phyloP scores from a whole-genome alignment of 2,329 filamentous ascomycete genomes.

The Hypoxylon sp. region DNA sequence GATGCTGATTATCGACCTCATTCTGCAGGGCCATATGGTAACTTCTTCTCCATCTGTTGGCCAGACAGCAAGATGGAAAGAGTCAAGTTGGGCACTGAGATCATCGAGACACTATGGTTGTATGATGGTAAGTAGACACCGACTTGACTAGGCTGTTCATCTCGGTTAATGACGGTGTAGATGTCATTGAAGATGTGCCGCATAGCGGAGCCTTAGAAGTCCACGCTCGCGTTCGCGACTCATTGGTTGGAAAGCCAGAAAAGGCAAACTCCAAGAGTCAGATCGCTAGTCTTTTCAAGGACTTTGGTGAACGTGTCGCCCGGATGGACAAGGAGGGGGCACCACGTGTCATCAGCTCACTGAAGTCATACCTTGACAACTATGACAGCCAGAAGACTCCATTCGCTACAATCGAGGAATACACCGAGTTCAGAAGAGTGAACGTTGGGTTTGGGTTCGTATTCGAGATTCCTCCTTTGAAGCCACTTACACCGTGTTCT shows the following conservation, averaged over 20 bases:
- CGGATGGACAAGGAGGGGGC: constrained; percentile 18
- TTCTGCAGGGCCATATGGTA: constrained; percentile 14
- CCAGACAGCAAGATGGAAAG: constrained; percentile 17
- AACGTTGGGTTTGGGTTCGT: constrained; percentile 28
- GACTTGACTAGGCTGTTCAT: neutral
- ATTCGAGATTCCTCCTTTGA: neutral
- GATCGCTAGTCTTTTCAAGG: constrained; percentile 18
- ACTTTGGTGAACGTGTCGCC: constrained; percentile 18
- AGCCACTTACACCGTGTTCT: constrained; percentile 1
- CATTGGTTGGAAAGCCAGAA: constrained; percentile 17
- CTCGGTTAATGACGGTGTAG: constrained; percentile 5
- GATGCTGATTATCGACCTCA: constrained; percentile 17
- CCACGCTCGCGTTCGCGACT: constrained; percentile 21
- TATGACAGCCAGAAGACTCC: constrained; percentile 23
- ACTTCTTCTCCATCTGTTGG: constrained; percentile 25
- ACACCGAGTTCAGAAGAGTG: constrained; percentile 24
- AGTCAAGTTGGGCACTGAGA: constrained; percentile 16
- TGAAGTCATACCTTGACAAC: constrained; percentile 23
- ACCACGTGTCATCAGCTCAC: constrained; percentile 20
- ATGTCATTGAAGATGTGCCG: constrained; percentile 21
- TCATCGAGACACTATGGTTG: constrained; percentile 23
- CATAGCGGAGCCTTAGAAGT: constrained; percentile 16
- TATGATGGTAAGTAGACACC: constrained; percentile 19
- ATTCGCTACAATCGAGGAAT: constrained; percentile 17
- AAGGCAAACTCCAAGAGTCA: constrained; percentile 22